Conservation (phyloP, 2,329 filamentous ascomycete species). For the Epichloe hybrida region DNA sequence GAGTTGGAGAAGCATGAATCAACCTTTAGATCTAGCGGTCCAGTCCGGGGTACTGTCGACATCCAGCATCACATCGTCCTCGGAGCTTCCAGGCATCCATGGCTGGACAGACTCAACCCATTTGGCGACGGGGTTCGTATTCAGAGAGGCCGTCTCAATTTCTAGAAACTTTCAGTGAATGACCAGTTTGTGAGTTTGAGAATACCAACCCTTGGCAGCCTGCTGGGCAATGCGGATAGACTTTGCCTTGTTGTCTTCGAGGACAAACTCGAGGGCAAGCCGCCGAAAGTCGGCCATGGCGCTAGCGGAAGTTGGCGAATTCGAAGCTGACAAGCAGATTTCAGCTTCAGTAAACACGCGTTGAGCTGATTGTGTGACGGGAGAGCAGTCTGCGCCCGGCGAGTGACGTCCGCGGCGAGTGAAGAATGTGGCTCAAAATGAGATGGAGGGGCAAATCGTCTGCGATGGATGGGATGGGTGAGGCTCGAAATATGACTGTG, state of each 20-base stretch:
- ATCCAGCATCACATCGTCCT: conserved; percentile 23
- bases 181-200: background rate
- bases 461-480: background rate
- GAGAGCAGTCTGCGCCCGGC: background rate
- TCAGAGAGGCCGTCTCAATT: conserved; percentile 30
- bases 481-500: background rate
- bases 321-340: background rate
- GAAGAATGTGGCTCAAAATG: background rate
- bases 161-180: conserved; percentile 17
- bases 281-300: conserved; percentile 38
- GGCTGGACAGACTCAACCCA: conserved; percentile 42
- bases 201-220: conserved; percentile 28
- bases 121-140: conserved; percentile 33
- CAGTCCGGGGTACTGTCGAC: conserved; percentile 33
- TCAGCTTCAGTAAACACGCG: background rate
- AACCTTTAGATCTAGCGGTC: conserved; percentile 40
- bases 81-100: conserved; percentile 35
- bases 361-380: background rate
- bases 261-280: conserved; percentile 40
- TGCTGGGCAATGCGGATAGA: conserved; percentile 28
- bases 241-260: conserved; percentile 32
- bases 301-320: too few species aligned
- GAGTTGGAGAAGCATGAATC: background rate
- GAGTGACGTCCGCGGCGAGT: background rate
- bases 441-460: background rate